These are phyloP conservation scores for Sugiyamaella sp. DNA, from an alignment of 1,139 yeast genomes.

Conservation along the genomic window DNA sequence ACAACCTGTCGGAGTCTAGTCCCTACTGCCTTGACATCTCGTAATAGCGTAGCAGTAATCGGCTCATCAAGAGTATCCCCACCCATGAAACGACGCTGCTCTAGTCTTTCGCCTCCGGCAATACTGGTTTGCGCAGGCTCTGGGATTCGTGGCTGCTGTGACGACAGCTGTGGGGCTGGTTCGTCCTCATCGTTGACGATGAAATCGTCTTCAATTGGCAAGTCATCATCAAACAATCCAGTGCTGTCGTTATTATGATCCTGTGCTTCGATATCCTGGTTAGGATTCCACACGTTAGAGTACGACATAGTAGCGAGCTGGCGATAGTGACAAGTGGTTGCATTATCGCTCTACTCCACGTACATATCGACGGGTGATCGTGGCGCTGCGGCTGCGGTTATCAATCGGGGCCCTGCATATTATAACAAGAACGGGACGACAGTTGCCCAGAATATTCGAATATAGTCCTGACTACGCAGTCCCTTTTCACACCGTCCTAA, in stretches of 20 bases:
- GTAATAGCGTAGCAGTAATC: constrained; percentile 63
- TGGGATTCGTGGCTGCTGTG: constrained; percentile 22
- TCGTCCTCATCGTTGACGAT: constrained; percentile 34
- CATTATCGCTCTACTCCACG: not conserved
- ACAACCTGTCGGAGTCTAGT: constrained; percentile 65
- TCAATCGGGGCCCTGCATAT: not conserved
- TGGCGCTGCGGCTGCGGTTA: not conserved
- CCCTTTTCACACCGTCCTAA: too few relatives aligned
- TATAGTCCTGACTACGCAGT: too few relatives aligned
- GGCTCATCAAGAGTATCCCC: constrained; percentile 89
- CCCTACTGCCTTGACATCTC: constrained; percentile 71
- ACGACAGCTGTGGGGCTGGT: constrained; percentile 11
- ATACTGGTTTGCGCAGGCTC: constrained; percentile 31
- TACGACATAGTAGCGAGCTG: constrained; percentile 27
- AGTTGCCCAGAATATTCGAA: too few relatives aligned
- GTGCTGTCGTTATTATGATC: constrained; percentile 31
- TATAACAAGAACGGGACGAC: too few relatives aligned
- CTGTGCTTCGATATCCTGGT: constrained; percentile 24
- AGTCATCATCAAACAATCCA: constrained; percentile 28
- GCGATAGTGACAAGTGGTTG: not conserved
- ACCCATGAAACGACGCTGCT: constrained; percentile 75
- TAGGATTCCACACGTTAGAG: constrained; percentile 29
- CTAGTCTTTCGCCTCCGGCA: constrained; percentile 54
- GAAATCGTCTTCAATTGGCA: constrained; percentile 31
- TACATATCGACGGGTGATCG: not conserved